Percentiles rank a stretch among this genome's conserved stretches.
Evolutionary conservation across 73 alveolate species (phyloP).

Genomic region (Urostyla sp.): DNA sequence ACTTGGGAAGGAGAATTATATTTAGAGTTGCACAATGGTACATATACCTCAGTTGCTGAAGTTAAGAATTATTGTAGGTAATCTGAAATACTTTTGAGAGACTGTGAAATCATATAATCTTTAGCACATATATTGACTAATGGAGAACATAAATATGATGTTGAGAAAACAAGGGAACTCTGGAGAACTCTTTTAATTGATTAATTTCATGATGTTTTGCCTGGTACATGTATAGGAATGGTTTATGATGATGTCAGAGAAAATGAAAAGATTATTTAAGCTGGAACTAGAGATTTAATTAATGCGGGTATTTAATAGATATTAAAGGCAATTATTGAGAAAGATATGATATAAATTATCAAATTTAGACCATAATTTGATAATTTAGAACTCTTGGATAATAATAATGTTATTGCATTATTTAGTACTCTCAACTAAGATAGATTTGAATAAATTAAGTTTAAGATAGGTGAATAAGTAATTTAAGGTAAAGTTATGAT

Average conservation of each 20-base stretch:
- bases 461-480: not conserved
- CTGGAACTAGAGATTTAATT: not conserved
- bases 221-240: constrained; percentile 67
- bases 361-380: constrained; percentile 1
- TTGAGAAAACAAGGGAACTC: constrained; percentile 48
- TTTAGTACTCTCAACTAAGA: constrained; percentile 3
- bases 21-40: constrained; percentile 71
- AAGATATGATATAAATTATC: not conserved
- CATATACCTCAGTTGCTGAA: constrained; percentile 65
- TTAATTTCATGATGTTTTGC: constrained; percentile 68
- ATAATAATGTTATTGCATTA: not conserved
- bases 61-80: constrained; percentile 47
- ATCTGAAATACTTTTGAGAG: constrained; percentile 55
- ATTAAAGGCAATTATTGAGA: not conserved
- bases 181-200: constrained; percentile 56
- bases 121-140: constrained; percentile 12
- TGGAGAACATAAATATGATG: constrained; percentile 2
- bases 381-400: not conserved
- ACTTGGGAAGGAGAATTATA: constrained; percentile 73
- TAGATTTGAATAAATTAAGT: not conserved
- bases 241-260: constrained; percentile 55
- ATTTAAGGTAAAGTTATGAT: not conserved
- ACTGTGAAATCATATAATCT: constrained; percentile 39
- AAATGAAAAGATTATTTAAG: not conserved
- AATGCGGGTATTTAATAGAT: not conserved